Base-by-base conservation (phyloP, 1,284 basidiomycete species). In the Hemileia vastatrix region DNA sequence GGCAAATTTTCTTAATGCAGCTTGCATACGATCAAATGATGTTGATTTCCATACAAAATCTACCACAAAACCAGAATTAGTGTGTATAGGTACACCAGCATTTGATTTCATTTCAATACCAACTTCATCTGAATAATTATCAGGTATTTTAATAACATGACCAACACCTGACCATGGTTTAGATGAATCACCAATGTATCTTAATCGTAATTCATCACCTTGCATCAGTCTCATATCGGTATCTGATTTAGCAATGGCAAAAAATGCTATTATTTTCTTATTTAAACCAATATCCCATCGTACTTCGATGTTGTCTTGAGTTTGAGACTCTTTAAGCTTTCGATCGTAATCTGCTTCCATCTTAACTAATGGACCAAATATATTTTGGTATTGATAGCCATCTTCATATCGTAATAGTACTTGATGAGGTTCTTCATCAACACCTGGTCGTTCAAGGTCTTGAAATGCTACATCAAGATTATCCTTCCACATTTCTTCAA, bases 11-110 rank as follows among this genome's bases (percentile, higher is more conserved):
- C 95, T 96, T 91, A 98, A 96, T 1, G 95, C 94, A 53, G 89
- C 81, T 76, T 98, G 95, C 95, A 98, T 98, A 58, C 94, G 83
- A 76, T 97, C 93, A 71, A 97, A 98, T 74, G 91, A 95, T 0
- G 94, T 97, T 4, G 91, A 91, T 77, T 97, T 98, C 94, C 94
- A 98, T 11, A 98, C 92, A 72, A 98, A 98, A 76, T 98, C 95
- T 47, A 86, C 92, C 0, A 88, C 86, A 73, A 95, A 97, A 69
- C 90, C 90, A 73, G 93, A 90, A 0, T 89, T 94, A 78, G 92
- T 85, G 54, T 98, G 92, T 18, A 86, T 84, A 1, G 95, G 95
- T 4, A 95, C 93, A n/a, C 88, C 90, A 67, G 97, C 93, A 3
- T 87, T 85, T 57, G 88, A 81, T 64, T 90, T 81, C 50, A 98